These are phyloP conservation scores for Sporothrix sp. DNA, from an alignment of 2,329 filamentous ascomycete genomes.

Conservation along the genomic window DNA sequence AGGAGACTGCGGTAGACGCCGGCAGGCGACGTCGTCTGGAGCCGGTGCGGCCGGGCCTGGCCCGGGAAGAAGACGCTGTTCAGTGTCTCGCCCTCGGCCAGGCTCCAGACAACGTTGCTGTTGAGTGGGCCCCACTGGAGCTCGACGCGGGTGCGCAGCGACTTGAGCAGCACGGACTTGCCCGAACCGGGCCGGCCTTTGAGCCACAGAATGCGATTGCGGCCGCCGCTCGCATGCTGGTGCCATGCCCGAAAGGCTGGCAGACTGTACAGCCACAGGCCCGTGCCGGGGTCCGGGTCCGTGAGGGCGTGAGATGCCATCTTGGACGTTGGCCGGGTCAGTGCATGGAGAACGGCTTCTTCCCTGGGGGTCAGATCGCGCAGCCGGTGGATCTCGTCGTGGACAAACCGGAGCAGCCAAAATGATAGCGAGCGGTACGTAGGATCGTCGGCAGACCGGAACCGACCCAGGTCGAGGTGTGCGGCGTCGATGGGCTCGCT, in stretches of 20 bases:
- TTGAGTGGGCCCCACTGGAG: slow-evolving; percentile 22
- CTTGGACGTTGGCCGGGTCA: too few relatives aligned
- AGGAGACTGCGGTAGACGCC: slow-evolving; percentile 23
- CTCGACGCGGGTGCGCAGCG: slow-evolving; percentile 21
- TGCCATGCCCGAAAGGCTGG: slow-evolving; percentile 26
- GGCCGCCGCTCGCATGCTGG: slow-evolving; percentile 20
- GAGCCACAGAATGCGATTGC: slow-evolving; percentile 25
- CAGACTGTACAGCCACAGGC: slow-evolving; percentile 26
- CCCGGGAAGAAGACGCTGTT: slow-evolving; percentile 18
- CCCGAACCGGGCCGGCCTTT: slow-evolving; percentile 25
- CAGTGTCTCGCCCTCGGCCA: slow-evolving; percentile 19
- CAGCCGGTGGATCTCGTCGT: slow-evolving; percentile 20
- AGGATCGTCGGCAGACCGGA: slow-evolving; percentile 22
- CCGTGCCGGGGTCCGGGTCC: slow-evolving; percentile 22
- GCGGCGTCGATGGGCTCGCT: slow-evolving; percentile 28
- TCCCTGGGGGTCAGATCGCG: slow-evolving; percentile 21
- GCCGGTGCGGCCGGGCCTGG: slow-evolving; percentile 1
- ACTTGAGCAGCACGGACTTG: slow-evolving; percentile 23
- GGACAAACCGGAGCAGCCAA: slow-evolving; percentile 18
- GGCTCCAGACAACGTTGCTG: slow-evolving; percentile 21
- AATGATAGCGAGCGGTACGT: slow-evolving; percentile 22
- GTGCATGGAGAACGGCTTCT: slow-evolving; percentile 19
- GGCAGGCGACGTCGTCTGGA: slow-evolving; percentile 18
- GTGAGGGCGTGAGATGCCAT: too few relatives aligned
- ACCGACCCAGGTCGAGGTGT: slow-evolving; percentile 33